Evolutionary conservation across 805 yeast genomes (phyloP), one percentile per base, ranked within the genome.

Genomic region (Priceomyces haplophilus): DNA sequence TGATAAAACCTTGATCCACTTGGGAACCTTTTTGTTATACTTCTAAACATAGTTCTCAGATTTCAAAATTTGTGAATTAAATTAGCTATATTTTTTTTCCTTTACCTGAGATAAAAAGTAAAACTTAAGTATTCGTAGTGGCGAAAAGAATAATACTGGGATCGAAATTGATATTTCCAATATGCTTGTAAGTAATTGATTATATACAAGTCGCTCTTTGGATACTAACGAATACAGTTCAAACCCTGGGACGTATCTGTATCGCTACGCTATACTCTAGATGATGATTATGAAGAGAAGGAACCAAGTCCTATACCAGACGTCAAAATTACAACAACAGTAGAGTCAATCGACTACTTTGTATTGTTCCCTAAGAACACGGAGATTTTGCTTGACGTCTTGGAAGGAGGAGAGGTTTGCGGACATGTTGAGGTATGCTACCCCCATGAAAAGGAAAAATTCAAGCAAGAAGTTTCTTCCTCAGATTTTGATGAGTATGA

Each of bases 221-320:
- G 13, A 32, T 44, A 43, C 50, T 46, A 37, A 48, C 48, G 13
- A 10, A 10, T 3, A 3, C 43, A 72, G 77, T 62, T 77, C 38
- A 73, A 75, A 64, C 81, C 78, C 32, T 67, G 77, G 73, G 62
- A 65, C 19, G 80, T 74, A 31, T 52, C 59, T 36, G 73, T 71
- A 25, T 61, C 72, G n/a, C 75, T 79, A 15, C 73, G 84, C 46
- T 82, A 80, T 55, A 48, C 69, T 7, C 53, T 79, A 20, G 76
- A 73, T 36, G 79, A 75, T 36, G 73, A 65, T 7, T 61, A 56
- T 27, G 62, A 55, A 15, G 48, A 46, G 7, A 49, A 44, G 11
- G 49, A 51, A 25, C 59, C 62, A 1, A 37, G 46, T 41, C 44
- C 63, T 50, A 44, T 63, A 8, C 74, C 75, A 13, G 42, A 42